Evolutionary conservation across 345 rosid species (phyloP).

Genomic region (Hibiscus mutabilis): DNA sequence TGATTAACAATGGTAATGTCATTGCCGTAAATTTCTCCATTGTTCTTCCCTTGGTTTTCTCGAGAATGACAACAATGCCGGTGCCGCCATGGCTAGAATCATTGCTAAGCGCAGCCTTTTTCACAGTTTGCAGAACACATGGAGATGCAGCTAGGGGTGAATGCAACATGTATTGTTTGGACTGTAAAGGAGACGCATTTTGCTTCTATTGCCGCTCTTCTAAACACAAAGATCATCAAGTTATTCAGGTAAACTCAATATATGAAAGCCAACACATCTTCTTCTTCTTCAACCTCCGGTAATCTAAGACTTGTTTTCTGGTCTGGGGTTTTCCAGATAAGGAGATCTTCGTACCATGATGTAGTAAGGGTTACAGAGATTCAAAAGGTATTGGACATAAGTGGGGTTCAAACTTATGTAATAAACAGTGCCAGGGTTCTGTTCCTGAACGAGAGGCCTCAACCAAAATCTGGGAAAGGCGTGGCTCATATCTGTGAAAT

Average conservation of each 20-base stretch:
- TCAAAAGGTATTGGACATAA: conserved; percentile 60
- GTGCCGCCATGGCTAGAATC: conserved; percentile 81
- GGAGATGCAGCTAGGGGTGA: conserved; percentile 60
- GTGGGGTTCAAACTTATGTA: conserved; percentile 85
- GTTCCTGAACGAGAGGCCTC: conserved; percentile 83
- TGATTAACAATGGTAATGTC: conserved; percentile 16
- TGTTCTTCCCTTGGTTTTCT: background rate
- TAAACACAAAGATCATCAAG: conserved; percentile 66
- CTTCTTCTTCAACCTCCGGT: too few relatives aligned
- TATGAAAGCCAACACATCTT: background rate
- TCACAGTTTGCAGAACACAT: conserved; percentile 55
- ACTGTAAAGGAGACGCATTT: conserved; percentile 54
- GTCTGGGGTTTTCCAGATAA: conserved; percentile 34
- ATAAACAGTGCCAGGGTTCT: conserved; percentile 81
- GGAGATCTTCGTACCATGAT: conserved; percentile 91
- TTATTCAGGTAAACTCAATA: conserved; percentile 50
- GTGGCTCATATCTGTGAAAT: conserved; percentile 63
- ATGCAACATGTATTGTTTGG: conserved; percentile 86
- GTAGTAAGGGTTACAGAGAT: conserved; percentile 84
- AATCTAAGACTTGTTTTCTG: background rate
- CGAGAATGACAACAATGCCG: conserved; percentile 36
- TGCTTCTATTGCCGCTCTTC: conserved; percentile 84
- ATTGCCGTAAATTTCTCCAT: background rate
- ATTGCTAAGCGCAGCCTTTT: conserved; percentile 53
- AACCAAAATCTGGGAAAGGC: conserved; percentile 48